Evolutionary conservation across 352 stramenopile species (phyloP), one percentile per base, ranked within the genome.

Genomic region (Aphanomyces astaci): DNA sequence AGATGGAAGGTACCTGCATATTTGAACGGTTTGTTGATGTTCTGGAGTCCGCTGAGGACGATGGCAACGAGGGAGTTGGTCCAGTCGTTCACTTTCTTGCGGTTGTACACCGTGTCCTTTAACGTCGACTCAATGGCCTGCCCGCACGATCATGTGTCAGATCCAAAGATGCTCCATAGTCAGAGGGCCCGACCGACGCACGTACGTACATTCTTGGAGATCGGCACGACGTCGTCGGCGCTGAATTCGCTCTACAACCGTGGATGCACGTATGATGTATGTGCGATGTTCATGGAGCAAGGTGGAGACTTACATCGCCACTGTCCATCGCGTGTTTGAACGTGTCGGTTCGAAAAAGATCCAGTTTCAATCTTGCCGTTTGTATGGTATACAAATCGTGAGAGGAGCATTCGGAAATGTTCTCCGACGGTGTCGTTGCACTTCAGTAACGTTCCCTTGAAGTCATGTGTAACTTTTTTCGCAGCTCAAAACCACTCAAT

Each of bases 21-120:
- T 73, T 93, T 93, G 75, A 93, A 90, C 2, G 84, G 84, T 54
- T 93, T 93, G 76, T 90, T 93, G 74, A 93, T 80, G 73, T 89
- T 91, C 74, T 90, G 84, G 39, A 93, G 75, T 0, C 82, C 84
- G 27, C 79, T 88, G 62, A 93, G 79, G 36, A 93, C 84, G n/a
- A 78, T 73, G 1, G 84, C 84, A 45, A 93, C 84, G 27, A 93
- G 76, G 36, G 84, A 81, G 59, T 93, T 93, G 65, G 81, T 88
- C 84, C 84, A 93, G 73, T 93, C 84, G 55, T 91, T 76, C 31
- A 91, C 84, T 43, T 93, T 93, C 67, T 93, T 93, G 69, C 82
- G 76, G 64, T 89, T 93, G 77, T 93, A 93, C 39, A 91, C 81
- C 0, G 82, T 88, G 71, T 91, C 84, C 52, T 93, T 93, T 13